phyloP scores from a whole-genome alignment of 169 alveolate genomes.

The Prorocentrum cordatum region DNA sequence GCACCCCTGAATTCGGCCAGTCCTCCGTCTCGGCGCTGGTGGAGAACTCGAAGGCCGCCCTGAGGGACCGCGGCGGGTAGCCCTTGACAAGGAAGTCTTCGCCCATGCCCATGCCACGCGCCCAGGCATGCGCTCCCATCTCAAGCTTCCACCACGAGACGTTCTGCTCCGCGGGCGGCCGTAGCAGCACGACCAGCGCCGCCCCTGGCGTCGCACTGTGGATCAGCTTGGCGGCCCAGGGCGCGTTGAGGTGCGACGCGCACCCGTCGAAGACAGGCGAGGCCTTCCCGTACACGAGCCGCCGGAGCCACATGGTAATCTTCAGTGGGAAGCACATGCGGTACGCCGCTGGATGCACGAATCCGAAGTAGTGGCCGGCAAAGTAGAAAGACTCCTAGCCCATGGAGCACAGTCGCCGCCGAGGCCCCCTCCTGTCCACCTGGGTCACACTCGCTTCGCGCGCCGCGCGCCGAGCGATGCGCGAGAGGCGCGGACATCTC shows the following conservation, averaged over 20 bases:
- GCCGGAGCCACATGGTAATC: slow-evolving; percentile 8
- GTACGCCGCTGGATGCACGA: slow-evolving; percentile 23
- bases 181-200: background rate
- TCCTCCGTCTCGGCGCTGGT: too few species aligned
- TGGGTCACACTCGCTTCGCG: background rate
- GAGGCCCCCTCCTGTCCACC: background rate
- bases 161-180: slow-evolving; percentile 10
- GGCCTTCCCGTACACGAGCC: background rate
- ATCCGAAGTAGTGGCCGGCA: slow-evolving; percentile 35
- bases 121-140: background rate
- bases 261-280: slow-evolving; percentile 12
- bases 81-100: slow-evolving; percentile 10
- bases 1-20: too few species aligned
- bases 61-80: slow-evolving; percentile 24
- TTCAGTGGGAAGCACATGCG: slow-evolving; percentile 39
- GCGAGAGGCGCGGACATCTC: background rate
- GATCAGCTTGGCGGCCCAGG: background rate
- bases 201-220: background rate
- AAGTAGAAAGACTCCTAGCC: slow-evolving; percentile 31
- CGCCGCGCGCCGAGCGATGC: background rate
- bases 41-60: too few species aligned
- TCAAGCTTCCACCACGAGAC: slow-evolving; percentile 10
- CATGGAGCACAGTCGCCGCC: background rate
- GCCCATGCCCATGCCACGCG: slow-evolving; percentile 11
- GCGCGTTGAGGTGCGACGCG: slow-evolving; percentile 26